Percentiles rank a stretch among this genome's conserved stretches.
Conservation (phyloP, 2,329 filamentous ascomycete species). For the Trichoderma atroviride region DNA sequence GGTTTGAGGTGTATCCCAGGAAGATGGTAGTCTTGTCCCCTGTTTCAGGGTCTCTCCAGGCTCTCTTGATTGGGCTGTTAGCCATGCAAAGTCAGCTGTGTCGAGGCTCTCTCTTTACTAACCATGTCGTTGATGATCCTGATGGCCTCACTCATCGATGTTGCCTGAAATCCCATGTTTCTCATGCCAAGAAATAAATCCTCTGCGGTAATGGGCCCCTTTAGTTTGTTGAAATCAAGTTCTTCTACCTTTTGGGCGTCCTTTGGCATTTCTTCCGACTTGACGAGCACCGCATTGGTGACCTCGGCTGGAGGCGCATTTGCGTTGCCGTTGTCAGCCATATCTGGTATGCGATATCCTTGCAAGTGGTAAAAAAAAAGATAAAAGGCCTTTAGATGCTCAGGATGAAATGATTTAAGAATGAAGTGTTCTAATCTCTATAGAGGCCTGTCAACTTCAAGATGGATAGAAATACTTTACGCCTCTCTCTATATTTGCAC, state of each 20-base stretch:
- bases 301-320: conserved; percentile 60
- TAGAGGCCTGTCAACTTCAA: neutral
- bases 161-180: conserved; percentile 75
- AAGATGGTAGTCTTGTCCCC: conserved; percentile 87
- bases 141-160: conserved; percentile 80
- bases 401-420: neutral
- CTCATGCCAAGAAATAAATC: conserved; percentile 82
- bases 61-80: conserved; percentile 52
- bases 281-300: conserved; percentile 80
- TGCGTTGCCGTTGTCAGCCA: conserved; percentile 43
- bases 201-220: conserved; percentile 77
- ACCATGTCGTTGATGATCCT: conserved; percentile 97
- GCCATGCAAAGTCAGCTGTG: neutral
- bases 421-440: neutral
- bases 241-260: conserved; percentile 82
- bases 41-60: conserved; percentile 79
- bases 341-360: conserved; percentile 27
- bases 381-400: neutral
- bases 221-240: conserved; percentile 86
- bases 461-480: neutral
- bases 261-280: conserved; percentile 79
- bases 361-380: neutral
- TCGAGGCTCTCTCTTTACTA: conserved; percentile 35
- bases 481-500: conserved; percentile 1
- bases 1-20: conserved; percentile 94